These are phyloP conservation scores for Neurospora intermedia DNA, from an alignment of 495 filamentous ascomycete genomes.

Conservation along the genomic window DNA sequence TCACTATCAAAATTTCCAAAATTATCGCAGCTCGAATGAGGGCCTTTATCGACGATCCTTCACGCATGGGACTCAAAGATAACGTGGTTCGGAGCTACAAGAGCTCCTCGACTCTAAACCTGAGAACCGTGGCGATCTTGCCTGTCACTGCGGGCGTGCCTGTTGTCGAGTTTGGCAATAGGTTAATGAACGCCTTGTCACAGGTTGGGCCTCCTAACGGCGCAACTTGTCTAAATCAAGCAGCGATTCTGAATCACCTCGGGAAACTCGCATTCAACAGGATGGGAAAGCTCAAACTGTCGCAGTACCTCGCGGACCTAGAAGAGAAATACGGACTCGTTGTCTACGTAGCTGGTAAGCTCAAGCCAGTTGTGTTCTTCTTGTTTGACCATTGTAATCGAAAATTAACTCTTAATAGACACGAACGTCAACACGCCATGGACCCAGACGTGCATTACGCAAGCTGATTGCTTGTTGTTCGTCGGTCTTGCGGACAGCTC, in stretches of 20 bases:
- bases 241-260: conserved; percentile 85
- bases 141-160: conserved; percentile 88
- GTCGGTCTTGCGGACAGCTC: conserved; percentile 88
- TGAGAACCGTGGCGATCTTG: conserved; percentile 84
- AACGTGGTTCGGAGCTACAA: conserved; percentile 47
- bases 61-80: conserved; percentile 31
- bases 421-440: conserved; percentile 92
- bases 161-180: conserved; percentile 86
- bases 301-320: conserved; percentile 90
- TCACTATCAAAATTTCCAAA: conserved; percentile 98
- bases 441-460: conserved; percentile 95
- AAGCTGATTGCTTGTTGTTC: conserved; percentile 90
- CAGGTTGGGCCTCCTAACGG: conserved; percentile 84
- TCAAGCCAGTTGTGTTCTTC: neutral
- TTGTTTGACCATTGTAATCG: conserved; percentile 1
- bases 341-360: conserved; percentile 80
- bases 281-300: conserved; percentile 93
- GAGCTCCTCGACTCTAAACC: conserved; percentile 76
- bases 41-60: conserved; percentile 68
- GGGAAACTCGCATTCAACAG: conserved; percentile 92
- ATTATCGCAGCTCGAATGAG: conserved; percentile 95
- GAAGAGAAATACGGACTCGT: conserved; percentile 97
- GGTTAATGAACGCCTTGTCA: conserved; percentile 74
- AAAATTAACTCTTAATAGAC: conserved; percentile 36
- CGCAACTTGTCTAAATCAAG: conserved; percentile 86